phyloP scores from a whole-genome alignment of 1,284 basidiomycete genomes.

The Apiotrichum porosum region DNA sequence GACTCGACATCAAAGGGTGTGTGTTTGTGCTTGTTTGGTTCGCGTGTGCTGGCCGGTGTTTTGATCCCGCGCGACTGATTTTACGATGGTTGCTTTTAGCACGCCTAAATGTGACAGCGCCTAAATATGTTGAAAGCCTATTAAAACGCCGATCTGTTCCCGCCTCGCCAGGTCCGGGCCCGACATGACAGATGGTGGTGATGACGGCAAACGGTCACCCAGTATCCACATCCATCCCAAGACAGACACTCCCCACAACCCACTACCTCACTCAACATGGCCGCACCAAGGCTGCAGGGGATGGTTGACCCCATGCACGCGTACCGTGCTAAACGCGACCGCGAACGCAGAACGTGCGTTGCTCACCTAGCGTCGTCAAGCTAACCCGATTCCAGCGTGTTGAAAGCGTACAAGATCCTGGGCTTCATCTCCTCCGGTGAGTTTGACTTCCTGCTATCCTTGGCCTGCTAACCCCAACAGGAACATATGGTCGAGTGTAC shows the following conservation, averaged over 20 bases:
- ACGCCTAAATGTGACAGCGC: too few relatives aligned
- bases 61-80: constrained; percentile 6
- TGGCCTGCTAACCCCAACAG: constrained; percentile 42
- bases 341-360: constrained; percentile 53
- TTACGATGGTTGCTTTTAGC: too few relatives aligned
- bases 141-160: too few relatives aligned
- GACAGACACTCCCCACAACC: too few relatives aligned
- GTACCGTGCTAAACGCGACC: constrained; percentile 75
- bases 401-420: constrained; percentile 80
- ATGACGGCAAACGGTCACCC: too few relatives aligned
- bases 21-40: constrained; percentile 9
- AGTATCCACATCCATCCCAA: too few relatives aligned
- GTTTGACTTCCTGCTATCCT: neutral
- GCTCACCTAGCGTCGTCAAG: neutral
- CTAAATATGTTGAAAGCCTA: too few relatives aligned
- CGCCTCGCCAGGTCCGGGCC: too few relatives aligned
- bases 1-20: neutral
- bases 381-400: constrained; percentile 52
- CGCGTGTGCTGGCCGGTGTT: constrained; percentile 7
- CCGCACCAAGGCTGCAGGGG: constrained; percentile 11
- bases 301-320: constrained; percentile 60
- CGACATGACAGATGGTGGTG: too few relatives aligned
- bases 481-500: constrained; percentile 97
- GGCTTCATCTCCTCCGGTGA: constrained; percentile 86
- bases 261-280: constrained; percentile 10